Conservation (phyloP, 345 rosid species). For the Citrus australasica region DNA sequence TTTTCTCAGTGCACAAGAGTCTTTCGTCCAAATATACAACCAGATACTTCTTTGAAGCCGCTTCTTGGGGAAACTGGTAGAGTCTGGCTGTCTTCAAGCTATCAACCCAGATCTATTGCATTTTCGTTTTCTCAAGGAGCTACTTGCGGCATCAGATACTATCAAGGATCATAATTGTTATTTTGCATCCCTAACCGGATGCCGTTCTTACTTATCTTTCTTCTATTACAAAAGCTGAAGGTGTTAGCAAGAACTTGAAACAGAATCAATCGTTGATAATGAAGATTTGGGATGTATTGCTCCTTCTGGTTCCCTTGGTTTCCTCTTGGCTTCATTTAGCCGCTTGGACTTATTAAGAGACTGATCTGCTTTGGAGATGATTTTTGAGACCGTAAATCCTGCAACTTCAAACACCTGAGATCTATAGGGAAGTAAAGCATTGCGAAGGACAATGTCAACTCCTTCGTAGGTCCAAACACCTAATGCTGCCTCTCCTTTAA, state of each 20-base stretch:
- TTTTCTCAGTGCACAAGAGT: neutral
- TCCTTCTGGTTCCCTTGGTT: slow-evolving; percentile 19
- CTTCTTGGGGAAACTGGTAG: too few species aligned
- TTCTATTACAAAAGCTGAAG: neutral
- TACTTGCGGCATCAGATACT: neutral
- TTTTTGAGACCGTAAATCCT: slow-evolving; percentile 84
- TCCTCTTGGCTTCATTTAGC: slow-evolving; percentile 47
- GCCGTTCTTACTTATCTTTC: neutral
- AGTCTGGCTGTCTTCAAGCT: neutral
- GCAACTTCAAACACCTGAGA: slow-evolving; percentile 67
- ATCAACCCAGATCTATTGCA: neutral
- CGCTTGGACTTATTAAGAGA: slow-evolving; percentile 38
- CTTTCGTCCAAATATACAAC: too few species aligned
- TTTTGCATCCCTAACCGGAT: neutral
- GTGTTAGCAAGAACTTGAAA: neutral
- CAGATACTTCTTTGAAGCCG: neutral
- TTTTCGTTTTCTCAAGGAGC: neutral
- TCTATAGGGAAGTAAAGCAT: slow-evolving; percentile 66
- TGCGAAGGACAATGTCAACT: slow-evolving; percentile 63
- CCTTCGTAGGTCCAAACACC: slow-evolving; percentile 89
- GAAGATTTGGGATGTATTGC: slow-evolving; percentile 18
- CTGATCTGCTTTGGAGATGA: slow-evolving; percentile 85
- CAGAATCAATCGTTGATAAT: neutral
- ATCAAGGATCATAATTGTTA: neutral
- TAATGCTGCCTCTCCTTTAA: slow-evolving; percentile 72